These are phyloP conservation scores for Saccharomycopsis fibuligera DNA, from an alignment of 805 yeast species.

Conservation along the genomic window DNA sequence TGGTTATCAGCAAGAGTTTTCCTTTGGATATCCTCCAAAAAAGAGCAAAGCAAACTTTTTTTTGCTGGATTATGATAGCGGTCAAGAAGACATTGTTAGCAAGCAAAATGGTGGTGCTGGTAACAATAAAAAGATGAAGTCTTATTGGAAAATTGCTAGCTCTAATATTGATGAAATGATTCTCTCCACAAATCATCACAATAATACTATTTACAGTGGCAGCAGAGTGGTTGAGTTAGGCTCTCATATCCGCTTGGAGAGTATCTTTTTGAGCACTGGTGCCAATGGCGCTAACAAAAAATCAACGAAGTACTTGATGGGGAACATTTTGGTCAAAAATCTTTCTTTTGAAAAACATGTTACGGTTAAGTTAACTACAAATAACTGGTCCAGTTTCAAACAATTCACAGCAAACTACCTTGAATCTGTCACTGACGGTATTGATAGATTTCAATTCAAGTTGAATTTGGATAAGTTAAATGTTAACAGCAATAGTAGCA, in stretches of 20 bases:
- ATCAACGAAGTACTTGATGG: constrained; percentile 25
- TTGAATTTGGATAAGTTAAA: constrained; percentile 29
- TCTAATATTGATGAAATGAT: constrained; percentile 6
- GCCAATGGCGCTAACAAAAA: neutral
- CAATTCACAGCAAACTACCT: constrained; percentile 36
- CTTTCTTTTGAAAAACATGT: constrained; percentile 35
- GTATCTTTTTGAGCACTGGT: neutral
- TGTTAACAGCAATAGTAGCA: constrained; percentile 3
- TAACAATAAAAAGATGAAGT: neutral
- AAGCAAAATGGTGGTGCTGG: constrained; percentile 13
- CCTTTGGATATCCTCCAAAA: neutral
- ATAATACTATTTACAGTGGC: too few species aligned
- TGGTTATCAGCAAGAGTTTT: neutral
- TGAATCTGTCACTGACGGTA: constrained; percentile 6
- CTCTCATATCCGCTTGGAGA: constrained; percentile 8
- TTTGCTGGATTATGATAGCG: constrained; percentile 22
- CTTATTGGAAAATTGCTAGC: constrained; percentile 6
- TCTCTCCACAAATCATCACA: neutral
- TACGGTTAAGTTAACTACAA: constrained; percentile 35
- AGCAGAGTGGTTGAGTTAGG: constrained; percentile 2
- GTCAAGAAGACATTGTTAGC: constrained; percentile 18
- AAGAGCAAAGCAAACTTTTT: constrained; percentile 6
- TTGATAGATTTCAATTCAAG: constrained; percentile 28
- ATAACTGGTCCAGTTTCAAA: constrained; percentile 37
- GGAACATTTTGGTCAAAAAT: constrained; percentile 40